Evolutionary conservation across 2,329 filamentous ascomycete species (phyloP), one percentile per base, ranked within the genome.

Genomic region (Fusarium sp.): DNA sequence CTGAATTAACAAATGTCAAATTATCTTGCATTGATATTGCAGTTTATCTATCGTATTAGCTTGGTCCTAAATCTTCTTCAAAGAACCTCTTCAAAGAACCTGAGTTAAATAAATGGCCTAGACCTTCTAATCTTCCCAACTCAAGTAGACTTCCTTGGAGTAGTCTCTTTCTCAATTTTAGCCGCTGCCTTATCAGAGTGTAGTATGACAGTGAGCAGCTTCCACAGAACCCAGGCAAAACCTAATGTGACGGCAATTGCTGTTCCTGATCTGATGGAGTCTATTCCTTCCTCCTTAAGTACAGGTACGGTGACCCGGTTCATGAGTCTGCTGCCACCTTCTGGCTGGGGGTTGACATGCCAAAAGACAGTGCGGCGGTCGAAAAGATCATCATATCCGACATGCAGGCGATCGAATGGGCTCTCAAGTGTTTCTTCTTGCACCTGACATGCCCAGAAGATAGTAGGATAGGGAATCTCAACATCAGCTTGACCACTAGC

Each of bases 301-400:
- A 93, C 91, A 0, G 91, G 91, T 6, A 93, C 89, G 3, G 79
- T 80, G 24, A 93, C 74, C 7, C 77, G 74, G 74, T 86, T 88
- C 47, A 86, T 79, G 21, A 92, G 78, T 46, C 74, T 75, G 30
- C 71, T 70, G 9, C 73, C 73, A 2, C 52, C 68, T 28, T 68
- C 55, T 3, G 84, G 76, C n/a, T 73, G 74, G 2, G 90, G 89
- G 34, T 83, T 81, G 3, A 92, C 77, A 75, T 97, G 93, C 84
- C 94, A 96, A 76, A 97, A 97, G 75, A 92, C 84, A 0, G 93
- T 97, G 48, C 87, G 85, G 1, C 88, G 85, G 3, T 86, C 88
- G 76, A 97, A 97, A 10, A 96, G 78, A 0, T 85, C 87, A 68
- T 97, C 95, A 76, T 94, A 97, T 1, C 94, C 94, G n/a, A 97